These are phyloP conservation scores for Aspergillus clavatus DNA, from an alignment of 2,329 filamentous ascomycete genomes.

Conservation along the genomic window DNA sequence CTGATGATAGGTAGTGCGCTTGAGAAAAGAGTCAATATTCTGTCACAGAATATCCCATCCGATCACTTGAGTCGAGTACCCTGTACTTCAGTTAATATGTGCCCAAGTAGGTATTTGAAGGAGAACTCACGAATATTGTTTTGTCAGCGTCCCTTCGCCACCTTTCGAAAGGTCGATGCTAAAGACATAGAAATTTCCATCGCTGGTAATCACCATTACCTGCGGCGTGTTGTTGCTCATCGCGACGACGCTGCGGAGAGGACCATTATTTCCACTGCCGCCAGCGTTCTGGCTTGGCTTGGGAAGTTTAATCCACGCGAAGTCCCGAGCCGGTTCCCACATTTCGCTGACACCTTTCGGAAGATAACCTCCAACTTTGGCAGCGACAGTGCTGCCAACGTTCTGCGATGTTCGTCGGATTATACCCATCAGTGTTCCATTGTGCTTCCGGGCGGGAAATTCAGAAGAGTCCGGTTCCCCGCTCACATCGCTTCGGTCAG, in stretches of 20 bases:
- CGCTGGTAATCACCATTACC: conserved; percentile 96
- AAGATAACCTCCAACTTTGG: conserved; percentile 84
- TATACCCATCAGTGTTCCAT: conserved; percentile 83
- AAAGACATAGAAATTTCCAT: conserved; percentile 92
- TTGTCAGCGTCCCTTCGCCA: conserved; percentile 84
- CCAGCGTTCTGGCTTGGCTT: conserved; percentile 47
- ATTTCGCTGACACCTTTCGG: conserved; percentile 94
- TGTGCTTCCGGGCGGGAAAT: conserved; percentile 43
- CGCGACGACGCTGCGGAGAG: conserved; percentile 85
- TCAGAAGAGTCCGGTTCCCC: conserved; percentile 30
- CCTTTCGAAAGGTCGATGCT: conserved; percentile 92
- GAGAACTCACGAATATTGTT: conserved; percentile 82
- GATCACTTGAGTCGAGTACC: conserved; percentile 43
- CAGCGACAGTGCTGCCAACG: conserved; percentile 82
- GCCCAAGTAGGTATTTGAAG: not conserved
- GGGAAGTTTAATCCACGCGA: conserved; percentile 92
- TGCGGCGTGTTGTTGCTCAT: conserved; percentile 94
- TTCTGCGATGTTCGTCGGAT: conserved; percentile 92
- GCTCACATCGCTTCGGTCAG: conserved; percentile 29
- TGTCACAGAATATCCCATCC: conserved; percentile 31
- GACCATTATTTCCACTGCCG: conserved; percentile 42
- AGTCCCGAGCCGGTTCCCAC: conserved; percentile 93
- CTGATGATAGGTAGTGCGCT: too few species aligned
- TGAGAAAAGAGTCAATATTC: conserved; percentile 29
- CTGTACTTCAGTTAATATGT: conserved; percentile 20